phyloP scores from a whole-genome alignment of 441 rosid genomes.

The Euphorbia schlechtendalii region DNA sequence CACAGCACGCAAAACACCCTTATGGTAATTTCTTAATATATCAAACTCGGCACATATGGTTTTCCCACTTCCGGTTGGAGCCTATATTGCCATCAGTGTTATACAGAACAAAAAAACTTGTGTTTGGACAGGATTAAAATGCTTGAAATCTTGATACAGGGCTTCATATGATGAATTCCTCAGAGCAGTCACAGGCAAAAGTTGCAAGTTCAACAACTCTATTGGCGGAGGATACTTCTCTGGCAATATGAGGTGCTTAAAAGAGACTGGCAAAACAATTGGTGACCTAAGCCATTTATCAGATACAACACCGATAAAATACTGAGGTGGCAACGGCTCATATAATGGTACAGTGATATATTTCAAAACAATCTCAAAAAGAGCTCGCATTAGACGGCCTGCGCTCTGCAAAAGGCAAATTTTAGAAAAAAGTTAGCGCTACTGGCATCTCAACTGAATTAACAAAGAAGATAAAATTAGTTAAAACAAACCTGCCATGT shows the following conservation, averaged over 20 bases:
- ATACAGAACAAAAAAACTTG: constrained; percentile 85
- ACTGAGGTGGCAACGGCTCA: constrained; percentile 94
- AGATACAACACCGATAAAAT: constrained; percentile 79
- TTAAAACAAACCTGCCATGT: constrained; percentile 77
- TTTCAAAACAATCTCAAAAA: constrained; percentile 84
- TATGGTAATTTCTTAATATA: constrained; percentile 76
- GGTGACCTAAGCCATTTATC: constrained; percentile 94
- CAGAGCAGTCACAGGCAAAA: constrained; percentile 84
- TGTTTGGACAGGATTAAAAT: constrained; percentile 95
- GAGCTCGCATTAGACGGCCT: constrained; percentile 89
- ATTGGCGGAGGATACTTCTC: constrained; percentile 97
- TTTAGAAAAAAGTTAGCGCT: constrained; percentile 11
- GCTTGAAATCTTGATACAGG: constrained; percentile 74
- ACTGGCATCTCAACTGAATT: constrained; percentile 6
- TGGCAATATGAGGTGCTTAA: constrained; percentile 90
- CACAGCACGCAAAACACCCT: constrained; percentile 67
- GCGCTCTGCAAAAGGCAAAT: constrained; percentile 50
- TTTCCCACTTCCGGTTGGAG: constrained; percentile 96
- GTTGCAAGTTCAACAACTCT: constrained; percentile 86
- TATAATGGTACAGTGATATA: constrained; percentile 85
- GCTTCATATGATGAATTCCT: constrained; percentile 86
- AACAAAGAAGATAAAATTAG: constrained; percentile 2
- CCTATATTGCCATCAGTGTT: constrained; percentile 84
- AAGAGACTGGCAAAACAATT: constrained; percentile 79
- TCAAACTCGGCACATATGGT: constrained; percentile 97